These are phyloP conservation scores for Xenosphaeropsis pyriputrescens DNA, from an alignment of 2,329 filamentous ascomycete genomes.

Conservation along the genomic window DNA sequence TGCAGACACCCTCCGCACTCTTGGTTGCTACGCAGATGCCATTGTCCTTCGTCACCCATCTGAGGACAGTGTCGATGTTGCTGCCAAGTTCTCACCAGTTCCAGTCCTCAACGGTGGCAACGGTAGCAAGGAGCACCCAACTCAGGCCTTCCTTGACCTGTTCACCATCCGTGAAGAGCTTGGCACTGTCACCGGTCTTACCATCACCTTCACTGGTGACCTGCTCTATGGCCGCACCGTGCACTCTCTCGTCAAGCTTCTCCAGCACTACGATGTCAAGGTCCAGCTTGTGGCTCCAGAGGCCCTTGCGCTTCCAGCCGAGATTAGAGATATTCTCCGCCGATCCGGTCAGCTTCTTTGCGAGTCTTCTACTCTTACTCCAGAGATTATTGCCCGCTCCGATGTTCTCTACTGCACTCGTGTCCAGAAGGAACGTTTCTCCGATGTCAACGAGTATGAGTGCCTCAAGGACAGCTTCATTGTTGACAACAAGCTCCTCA, in stretches of 20 bases:
- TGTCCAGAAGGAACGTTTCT: slow-evolving; percentile 92
- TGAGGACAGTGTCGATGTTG: slow-evolving; percentile 64
- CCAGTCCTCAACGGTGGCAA: slow-evolving; percentile 97
- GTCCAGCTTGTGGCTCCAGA: slow-evolving; percentile 84
- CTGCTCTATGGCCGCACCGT: slow-evolving; percentile 87
- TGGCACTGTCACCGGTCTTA: slow-evolving; percentile 86
- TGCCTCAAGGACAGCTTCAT: slow-evolving; percentile 76
- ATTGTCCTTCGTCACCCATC: slow-evolving; percentile 91
- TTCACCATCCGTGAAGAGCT: slow-evolving; percentile 98
- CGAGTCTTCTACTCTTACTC: slow-evolving; percentile 67
- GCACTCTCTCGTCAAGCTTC: slow-evolving; percentile 85
- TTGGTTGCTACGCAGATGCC: slow-evolving; percentile 88
- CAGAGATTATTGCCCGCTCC: slow-evolving; percentile 71
- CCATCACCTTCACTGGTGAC: slow-evolving; percentile 91
- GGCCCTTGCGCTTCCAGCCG: slow-evolving; percentile 59
- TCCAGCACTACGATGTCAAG: slow-evolving; percentile 88
- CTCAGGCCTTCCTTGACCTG: slow-evolving; percentile 91
- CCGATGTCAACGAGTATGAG: slow-evolving; percentile 69
- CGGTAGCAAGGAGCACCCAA: slow-evolving; percentile 89
- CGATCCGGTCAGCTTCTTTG: slow-evolving; percentile 60
- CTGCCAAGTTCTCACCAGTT: slow-evolving; percentile 75
- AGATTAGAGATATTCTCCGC: slow-evolving; percentile 59
- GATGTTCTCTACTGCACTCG: slow-evolving; percentile 96
- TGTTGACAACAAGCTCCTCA: slow-evolving; percentile 80
- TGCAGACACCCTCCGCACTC: slow-evolving; percentile 83